phyloP scores from a whole-genome alignment of 2,329 filamentous ascomycete genomes.

The Ascocoryne sarcoides region DNA sequence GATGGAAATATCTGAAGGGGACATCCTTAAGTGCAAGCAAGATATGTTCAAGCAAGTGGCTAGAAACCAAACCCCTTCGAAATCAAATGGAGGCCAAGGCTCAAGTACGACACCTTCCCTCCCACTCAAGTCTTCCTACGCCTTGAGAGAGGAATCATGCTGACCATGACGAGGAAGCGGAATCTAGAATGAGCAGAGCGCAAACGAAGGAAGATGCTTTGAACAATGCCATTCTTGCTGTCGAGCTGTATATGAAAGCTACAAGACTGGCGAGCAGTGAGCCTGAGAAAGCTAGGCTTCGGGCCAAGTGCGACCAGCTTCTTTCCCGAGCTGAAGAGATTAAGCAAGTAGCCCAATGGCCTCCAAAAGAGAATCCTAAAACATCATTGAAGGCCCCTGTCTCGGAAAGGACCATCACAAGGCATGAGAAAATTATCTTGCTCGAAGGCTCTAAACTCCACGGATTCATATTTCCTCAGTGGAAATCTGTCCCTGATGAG shows the following conservation, averaged over 20 bases:
- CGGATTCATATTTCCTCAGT: constrained; percentile 76
- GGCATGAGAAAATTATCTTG: constrained; percentile 67
- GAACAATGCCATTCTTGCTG: constrained; percentile 64
- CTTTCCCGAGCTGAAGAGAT: constrained; percentile 67
- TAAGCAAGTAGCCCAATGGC: constrained; percentile 39
- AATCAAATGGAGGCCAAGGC: constrained; percentile 42
- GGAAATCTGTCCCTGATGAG: constrained; percentile 55
- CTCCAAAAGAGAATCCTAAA: constrained; percentile 12
- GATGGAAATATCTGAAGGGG: no score
- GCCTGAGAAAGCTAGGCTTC: constrained; percentile 58
- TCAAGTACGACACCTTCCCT: constrained; percentile 27
- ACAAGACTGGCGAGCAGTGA: constrained; percentile 50
- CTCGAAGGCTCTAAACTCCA: constrained; percentile 72
- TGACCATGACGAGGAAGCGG: constrained; percentile 39
- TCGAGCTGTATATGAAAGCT: constrained; percentile 75
- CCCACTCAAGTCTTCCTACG: no score
- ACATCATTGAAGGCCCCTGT: constrained; percentile 28
- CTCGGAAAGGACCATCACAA: constrained; percentile 53
- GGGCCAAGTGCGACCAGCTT: constrained; percentile 59
- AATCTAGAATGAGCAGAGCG: constrained; percentile 41
- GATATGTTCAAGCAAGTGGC: no score
- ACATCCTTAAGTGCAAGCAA: no score
- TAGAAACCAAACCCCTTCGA: no score
- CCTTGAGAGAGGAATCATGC: no score
- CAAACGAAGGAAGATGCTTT: constrained; percentile 56